Evolutionary conservation across 257 asterid species (phyloP).

Genomic region (Solanum sitiens): DNA sequence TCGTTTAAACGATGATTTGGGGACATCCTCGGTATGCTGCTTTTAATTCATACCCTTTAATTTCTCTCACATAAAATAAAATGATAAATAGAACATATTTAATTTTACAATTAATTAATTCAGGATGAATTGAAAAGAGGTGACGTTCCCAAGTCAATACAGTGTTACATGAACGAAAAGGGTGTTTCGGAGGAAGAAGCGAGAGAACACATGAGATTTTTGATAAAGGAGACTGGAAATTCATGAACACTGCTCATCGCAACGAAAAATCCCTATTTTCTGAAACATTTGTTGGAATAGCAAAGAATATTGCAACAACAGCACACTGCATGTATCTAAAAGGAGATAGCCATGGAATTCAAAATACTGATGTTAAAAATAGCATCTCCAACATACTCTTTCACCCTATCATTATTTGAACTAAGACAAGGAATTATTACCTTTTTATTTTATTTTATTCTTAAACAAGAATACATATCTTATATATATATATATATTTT

Average conservation of each 20-base stretch:
- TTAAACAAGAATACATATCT: no score
- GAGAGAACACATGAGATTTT: not conserved
- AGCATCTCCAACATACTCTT: not conserved
- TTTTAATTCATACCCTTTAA: not conserved
- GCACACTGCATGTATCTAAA: not conserved
- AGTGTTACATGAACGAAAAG: not conserved
- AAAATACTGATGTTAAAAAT: not conserved
- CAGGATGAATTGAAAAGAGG: not conserved
- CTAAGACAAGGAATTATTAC: no score
- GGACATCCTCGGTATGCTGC: slow-evolving; percentile 28
- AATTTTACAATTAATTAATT: not conserved
- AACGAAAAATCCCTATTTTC: not conserved
- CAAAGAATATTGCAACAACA: not conserved
- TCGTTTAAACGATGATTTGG: slow-evolving; percentile 40
- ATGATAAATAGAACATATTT: not conserved
- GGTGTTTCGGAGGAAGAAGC: not conserved
- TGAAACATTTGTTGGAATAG: not conserved
- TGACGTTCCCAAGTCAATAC: not conserved
- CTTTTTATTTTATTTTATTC: no score
- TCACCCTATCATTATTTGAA: not conserved
- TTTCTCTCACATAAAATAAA: no score
- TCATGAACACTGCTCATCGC: not conserved
- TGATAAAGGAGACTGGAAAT: not conserved
- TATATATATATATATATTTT: no score
- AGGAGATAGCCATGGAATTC: no score